Evolutionary conservation across 306 rosid species (phyloP).

Genomic region (Dalbergia oliveri): DNA sequence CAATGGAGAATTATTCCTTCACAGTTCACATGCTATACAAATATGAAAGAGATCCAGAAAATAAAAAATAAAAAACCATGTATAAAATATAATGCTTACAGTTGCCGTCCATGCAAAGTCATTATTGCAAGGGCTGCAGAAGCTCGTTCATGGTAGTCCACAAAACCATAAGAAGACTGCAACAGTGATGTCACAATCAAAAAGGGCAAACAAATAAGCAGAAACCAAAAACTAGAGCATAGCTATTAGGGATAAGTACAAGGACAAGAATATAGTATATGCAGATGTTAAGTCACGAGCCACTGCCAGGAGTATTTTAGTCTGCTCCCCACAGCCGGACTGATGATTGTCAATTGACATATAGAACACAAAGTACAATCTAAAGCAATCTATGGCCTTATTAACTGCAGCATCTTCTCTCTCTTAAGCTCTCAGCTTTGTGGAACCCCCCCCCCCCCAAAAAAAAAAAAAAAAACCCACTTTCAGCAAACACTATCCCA

Average conservation of each 20-base stretch:
- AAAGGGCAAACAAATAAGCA: slow-evolving; percentile 9
- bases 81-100: slow-evolving; percentile 55
- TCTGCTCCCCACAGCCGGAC: slow-evolving; percentile 38
- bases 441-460: too few relatives aligned
- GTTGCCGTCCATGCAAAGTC: slow-evolving; percentile 68
- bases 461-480: too few relatives aligned
- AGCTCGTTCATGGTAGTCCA: slow-evolving; percentile 67
- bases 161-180: slow-evolving; percentile 75
- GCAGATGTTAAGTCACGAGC: slow-evolving; percentile 36
- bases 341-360: slow-evolving; percentile 36
- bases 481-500: slow-evolving; percentile 42
- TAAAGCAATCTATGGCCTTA: slow-evolving; percentile 43
- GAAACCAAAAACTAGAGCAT: slow-evolving; percentile 33
- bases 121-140: slow-evolving; percentile 74
- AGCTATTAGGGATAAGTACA: slow-evolving; percentile 10
- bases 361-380: slow-evolving; percentile 38
- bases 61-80: slow-evolving; percentile 22
- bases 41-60: slow-evolving; percentile 38
- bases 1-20: slow-evolving; percentile 13
- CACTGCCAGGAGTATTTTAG: slow-evolving; percentile 2
- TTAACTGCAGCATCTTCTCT: slow-evolving; percentile 34
- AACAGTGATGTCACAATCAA: slow-evolving; percentile 33
- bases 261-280: background rate
- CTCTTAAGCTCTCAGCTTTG: slow-evolving; percentile 47
- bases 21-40: slow-evolving; percentile 34